Percentiles rank a stretch among this genome's conserved stretches.
phyloP scores from a whole-genome alignment of 2,329 filamentous ascomycete species.

The Drechslerella coelobrocha region DNA sequence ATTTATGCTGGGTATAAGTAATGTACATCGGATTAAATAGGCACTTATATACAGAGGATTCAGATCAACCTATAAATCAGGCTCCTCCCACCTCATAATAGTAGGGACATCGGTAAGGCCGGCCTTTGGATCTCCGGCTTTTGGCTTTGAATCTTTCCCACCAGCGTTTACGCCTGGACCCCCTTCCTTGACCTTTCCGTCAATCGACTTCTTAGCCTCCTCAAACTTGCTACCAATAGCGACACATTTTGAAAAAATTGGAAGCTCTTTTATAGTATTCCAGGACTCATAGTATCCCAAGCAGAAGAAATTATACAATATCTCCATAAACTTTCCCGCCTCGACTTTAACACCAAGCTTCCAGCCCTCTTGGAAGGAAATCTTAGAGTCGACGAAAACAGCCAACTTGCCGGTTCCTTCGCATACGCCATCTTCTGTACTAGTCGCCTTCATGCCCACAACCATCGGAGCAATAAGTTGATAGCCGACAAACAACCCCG shows the following conservation, averaged over 20 bases:
- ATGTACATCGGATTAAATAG: too few relatives aligned
- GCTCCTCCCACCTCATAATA: too few relatives aligned
- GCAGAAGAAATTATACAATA: slow-evolving; percentile 6
- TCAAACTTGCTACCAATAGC: slow-evolving; percentile 1
- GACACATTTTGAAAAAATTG: slow-evolving; percentile 2
- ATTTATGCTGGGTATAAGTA: too few relatives aligned
- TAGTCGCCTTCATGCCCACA: neutral
- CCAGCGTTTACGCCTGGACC: neutral
- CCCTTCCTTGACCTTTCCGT: neutral
- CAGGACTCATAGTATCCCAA: slow-evolving; percentile 10
- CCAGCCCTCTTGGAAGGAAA: slow-evolving; percentile 9
- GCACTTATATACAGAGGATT: too few relatives aligned
- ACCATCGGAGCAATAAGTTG: slow-evolving; percentile 1
- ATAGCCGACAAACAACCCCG: slow-evolving; percentile 9
- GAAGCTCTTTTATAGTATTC: slow-evolving; percentile 10
- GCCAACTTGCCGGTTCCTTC: neutral
- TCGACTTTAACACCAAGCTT: slow-evolving; percentile 11
- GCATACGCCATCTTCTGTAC: slow-evolving; percentile 2
- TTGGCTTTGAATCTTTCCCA: neutral
- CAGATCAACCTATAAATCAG: too few relatives aligned
- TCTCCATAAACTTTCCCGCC: slow-evolving; percentile 1
- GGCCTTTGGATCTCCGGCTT: too few relatives aligned
- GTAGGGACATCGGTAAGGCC: too few relatives aligned
- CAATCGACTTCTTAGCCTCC: neutral
- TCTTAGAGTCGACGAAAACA: slow-evolving; percentile 2